phyloP scores from a whole-genome alignment of 192 early-diverging fungal genomes.

The Radiomyces spectabilis region DNA sequence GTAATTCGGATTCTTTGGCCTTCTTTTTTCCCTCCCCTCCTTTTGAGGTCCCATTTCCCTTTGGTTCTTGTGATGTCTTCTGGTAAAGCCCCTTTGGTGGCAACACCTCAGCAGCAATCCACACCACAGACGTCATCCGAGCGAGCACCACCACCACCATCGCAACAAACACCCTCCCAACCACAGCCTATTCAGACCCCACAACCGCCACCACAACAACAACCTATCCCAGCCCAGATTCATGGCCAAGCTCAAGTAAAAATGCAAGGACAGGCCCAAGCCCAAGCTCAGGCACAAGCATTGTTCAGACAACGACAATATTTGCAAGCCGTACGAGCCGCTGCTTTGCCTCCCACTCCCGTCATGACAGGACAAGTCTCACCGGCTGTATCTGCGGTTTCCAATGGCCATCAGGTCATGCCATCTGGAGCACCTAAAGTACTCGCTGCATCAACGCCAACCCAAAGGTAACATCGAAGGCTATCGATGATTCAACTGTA shows the following conservation, averaged over 20 bases:
- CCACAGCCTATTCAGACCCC: neutral
- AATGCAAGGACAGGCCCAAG: neutral
- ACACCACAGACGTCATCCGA: too few relatives aligned
- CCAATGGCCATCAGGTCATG: neutral
- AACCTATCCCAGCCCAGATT: neutral
- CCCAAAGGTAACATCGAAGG: neutral
- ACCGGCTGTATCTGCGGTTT: neutral
- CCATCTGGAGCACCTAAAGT: neutral
- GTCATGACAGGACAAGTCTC: constrained; percentile 4
- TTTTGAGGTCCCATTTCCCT: too few relatives aligned
- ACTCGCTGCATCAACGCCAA: neutral
- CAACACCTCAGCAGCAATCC: too few relatives aligned
- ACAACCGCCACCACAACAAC: neutral
- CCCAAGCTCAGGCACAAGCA: constrained; percentile 3
- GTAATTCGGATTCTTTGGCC: too few relatives aligned
- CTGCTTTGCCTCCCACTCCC: constrained; percentile 9
- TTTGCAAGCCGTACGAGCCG: constrained; percentile 1
- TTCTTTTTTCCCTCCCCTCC: too few relatives aligned
- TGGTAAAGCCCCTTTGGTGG: too few relatives aligned
- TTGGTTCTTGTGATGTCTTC: too few relatives aligned
- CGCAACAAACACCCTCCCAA: neutral
- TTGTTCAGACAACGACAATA: constrained; percentile 8
- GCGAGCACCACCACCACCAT: constrained; percentile 6
- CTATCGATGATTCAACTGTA: too few relatives aligned
- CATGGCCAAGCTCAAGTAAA: constrained; percentile 1